Base-by-base conservation (phyloP, 257 asterid genomes). In the Eucommia ulmoides region DNA sequence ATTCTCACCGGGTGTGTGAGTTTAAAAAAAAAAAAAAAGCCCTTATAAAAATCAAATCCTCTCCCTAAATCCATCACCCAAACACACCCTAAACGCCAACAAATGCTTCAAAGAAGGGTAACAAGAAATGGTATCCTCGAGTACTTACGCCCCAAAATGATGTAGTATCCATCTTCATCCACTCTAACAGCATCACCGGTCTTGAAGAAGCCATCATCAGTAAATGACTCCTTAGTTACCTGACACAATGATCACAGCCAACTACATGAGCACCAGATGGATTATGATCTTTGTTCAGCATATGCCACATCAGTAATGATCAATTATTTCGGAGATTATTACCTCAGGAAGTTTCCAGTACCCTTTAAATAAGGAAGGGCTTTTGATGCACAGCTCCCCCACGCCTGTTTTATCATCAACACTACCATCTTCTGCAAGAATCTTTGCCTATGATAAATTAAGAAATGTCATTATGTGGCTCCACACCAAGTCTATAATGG, bases 271-370 rank as follows among this genome's bases (percentile, higher is more conserved):
- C 45, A 19, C 41, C 35, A 0, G 3, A 51, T 42, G 21, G n/a
- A n/a, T n/a, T n/a, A n/a, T n/a, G n/a, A n/a, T n/a, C n/a, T n/a
- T n/a, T n/a, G n/a, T n/a, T n/a, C n/a, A n/a, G n/a, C n/a, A n/a
- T n/a, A n/a, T n/a, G n/a, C n/a, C n/a, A n/a, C n/a, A n/a, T n/a
- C n/a, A n/a, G n/a, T n/a, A n/a, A n/a, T n/a, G n/a, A n/a, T n/a
- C n/a, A n/a, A n/a, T n/a, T n/a, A n/a, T n/a, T n/a, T n/a, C n/a
- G n/a, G n/a, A n/a, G n/a, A n/a, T n/a, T n/a, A 68, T 17, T 70
- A 89, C 98, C 93, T 82, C 74, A 4, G 94, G 94, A 54, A 80
- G 83, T 56, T 85, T 85, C 98, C 98, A 89, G 49, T 89, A 89
- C 65, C 78, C 93, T 66, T 74, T 82, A 78, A 89, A 89, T 62